Evolutionary conservation across 1,139 yeast genomes (phyloP).

Genomic region (Yamadazyma triangularis): DNA sequence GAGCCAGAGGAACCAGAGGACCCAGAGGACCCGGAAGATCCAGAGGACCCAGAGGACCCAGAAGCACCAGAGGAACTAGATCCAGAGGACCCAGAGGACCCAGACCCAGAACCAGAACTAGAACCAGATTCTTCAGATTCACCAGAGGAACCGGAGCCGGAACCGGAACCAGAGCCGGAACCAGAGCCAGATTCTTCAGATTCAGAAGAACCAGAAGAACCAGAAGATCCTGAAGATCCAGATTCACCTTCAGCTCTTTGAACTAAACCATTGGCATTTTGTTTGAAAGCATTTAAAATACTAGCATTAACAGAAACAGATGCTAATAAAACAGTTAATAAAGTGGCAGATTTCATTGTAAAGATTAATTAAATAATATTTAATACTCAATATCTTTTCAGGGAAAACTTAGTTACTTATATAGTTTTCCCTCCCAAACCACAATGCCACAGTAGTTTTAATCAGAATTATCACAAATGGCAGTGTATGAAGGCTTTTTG

Average conservation of each 20-base stretch:
- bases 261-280: constrained; percentile 1
- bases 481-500: too few species aligned
- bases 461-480: too few species aligned
- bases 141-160: constrained; percentile 8
- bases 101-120: constrained; percentile 12
- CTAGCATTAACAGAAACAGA: constrained; percentile 13
- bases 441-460: too few species aligned
- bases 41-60: constrained; percentile 5
- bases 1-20: constrained; percentile 10
- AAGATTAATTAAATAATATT: background rate
- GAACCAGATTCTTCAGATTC: constrained; percentile 9
- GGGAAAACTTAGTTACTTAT: too few species aligned
- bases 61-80: constrained; percentile 21
- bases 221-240: constrained; percentile 8
- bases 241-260: constrained; percentile 1
- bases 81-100: constrained; percentile 14
- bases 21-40: background rate
- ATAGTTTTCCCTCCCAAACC: too few species aligned
- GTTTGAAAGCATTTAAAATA: constrained; percentile 6
- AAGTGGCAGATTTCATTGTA: constrained; percentile 14
- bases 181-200: constrained; percentile 5
- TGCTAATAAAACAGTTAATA: constrained; percentile 11
- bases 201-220: constrained; percentile 4
- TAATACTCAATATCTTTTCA: too few species aligned
- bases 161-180: constrained; percentile 7